These are phyloP conservation scores for Lycium barbarum DNA, from an alignment of 257 asterid genomes.

Conservation along the genomic window DNA sequence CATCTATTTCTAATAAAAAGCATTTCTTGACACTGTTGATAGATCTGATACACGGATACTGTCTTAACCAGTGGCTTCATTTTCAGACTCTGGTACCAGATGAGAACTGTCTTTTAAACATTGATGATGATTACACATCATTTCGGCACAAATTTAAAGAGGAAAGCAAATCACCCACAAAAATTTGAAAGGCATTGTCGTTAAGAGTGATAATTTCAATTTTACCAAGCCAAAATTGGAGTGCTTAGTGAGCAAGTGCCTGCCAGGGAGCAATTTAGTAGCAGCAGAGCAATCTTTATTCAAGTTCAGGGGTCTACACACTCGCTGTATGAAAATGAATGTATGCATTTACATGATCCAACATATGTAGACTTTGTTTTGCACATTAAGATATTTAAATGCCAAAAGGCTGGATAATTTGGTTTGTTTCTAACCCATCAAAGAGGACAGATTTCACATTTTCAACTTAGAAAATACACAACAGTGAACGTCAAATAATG, in stretches of 20 bases:
- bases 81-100: too few relatives aligned
- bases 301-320: constrained; percentile 76
- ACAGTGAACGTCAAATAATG: constrained; percentile 42
- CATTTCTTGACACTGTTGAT: too few relatives aligned
- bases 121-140: constrained; percentile 49
- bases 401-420: constrained; percentile 58
- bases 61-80: too few relatives aligned
- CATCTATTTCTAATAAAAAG: neutral
- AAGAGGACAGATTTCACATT: too few relatives aligned
- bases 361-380: constrained; percentile 83
- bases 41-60: too few relatives aligned
- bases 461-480: too few relatives aligned
- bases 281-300: constrained; percentile 93
- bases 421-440: too few relatives aligned
- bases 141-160: neutral
- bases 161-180: neutral
- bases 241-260: constrained; percentile 81
- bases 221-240: constrained; percentile 31
- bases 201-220: neutral
- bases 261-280: constrained; percentile 77
- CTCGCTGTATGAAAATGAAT: constrained; percentile 70
- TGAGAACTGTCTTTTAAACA: constrained; percentile 53
- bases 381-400: constrained; percentile 66
- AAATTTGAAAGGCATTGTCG: neutral
- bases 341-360: constrained; percentile 77